Percentiles rank a stretch among this genome's conserved stretches.
These are phyloP conservation scores for Dacryopinax primogenitus DNA, from an alignment of 768 basidiomycete species.

Conservation along the genomic window DNA sequence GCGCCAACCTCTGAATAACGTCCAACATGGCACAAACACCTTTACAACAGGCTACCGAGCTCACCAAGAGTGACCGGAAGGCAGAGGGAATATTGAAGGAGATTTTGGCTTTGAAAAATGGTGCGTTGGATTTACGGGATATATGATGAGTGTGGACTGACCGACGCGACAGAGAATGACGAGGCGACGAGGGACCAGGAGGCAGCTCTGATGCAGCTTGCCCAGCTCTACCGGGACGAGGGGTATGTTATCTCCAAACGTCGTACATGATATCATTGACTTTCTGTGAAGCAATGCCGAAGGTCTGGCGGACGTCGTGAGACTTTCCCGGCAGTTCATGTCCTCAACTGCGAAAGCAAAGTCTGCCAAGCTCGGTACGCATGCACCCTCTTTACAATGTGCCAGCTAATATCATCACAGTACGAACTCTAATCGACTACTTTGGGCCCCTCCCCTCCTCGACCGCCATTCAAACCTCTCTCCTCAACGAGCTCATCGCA, in stretches of 20 bases:
- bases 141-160: neutral
- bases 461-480: constrained; percentile 61
- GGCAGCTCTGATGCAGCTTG: constrained; percentile 68
- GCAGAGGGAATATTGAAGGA: constrained; percentile 67
- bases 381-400: neutral
- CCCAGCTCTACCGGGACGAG: constrained; percentile 73
- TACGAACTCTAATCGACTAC: constrained; percentile 85
- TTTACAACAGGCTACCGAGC: constrained; percentile 36
- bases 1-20: neutral
- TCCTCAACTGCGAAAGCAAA: constrained; percentile 94
- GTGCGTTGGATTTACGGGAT: constrained; percentile 15
- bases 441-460: constrained; percentile 69
- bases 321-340: constrained; percentile 72
- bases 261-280: neutral
- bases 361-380: constrained; percentile 85
- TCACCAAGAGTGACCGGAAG: constrained; percentile 38
- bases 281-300: constrained; percentile 51
- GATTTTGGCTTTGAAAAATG: constrained; percentile 38
- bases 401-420: constrained; percentile 31
- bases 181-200: constrained; percentile 69
- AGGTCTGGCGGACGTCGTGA: constrained; percentile 76
- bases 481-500: constrained; percentile 77
- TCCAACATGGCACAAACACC: neutral
- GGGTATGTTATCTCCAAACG: constrained; percentile 38
- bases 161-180: constrained; percentile 34